These are phyloP conservation scores for Rhinocladiella similis DNA, from an alignment of 2,329 filamentous ascomycete species.

Conservation along the genomic window DNA sequence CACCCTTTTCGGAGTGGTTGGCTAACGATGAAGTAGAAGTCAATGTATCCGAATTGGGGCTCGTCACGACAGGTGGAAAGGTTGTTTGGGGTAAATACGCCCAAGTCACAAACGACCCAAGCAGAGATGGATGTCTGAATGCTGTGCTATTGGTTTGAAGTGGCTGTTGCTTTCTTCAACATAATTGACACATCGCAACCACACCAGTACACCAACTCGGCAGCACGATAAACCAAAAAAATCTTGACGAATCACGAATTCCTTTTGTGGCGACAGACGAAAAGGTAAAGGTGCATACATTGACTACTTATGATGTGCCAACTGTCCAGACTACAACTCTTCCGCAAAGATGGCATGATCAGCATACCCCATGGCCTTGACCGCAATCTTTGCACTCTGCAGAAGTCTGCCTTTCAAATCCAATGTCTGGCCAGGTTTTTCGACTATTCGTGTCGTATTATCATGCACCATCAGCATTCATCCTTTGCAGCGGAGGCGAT, in stretches of 20 bases:
- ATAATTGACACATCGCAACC: neutral
- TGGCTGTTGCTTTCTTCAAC: neutral
- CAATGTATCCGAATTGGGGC: slow-evolving; percentile 86
- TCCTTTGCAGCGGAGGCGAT: neutral
- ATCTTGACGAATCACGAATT: too few relatives aligned
- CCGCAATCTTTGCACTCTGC: slow-evolving; percentile 76
- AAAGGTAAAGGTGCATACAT: too few relatives aligned
- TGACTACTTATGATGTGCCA: neutral
- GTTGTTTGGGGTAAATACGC: slow-evolving; percentile 89
- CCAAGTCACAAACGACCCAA: slow-evolving; percentile 59
- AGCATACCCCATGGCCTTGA: slow-evolving; percentile 44
- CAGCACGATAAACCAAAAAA: too few relatives aligned
- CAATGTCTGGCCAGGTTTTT: slow-evolving; percentile 60
- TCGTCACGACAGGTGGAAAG: slow-evolving; percentile 89
- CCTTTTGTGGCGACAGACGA: too few relatives aligned
- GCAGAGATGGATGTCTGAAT: slow-evolving; percentile 65
- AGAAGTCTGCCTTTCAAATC: slow-evolving; percentile 65
- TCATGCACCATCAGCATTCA: neutral
- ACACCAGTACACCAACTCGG: too few relatives aligned
- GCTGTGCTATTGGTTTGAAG: slow-evolving; percentile 36
- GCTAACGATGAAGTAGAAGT: slow-evolving; percentile 59
- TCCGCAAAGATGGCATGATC: slow-evolving; percentile 35
- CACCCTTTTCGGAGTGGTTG: too few relatives aligned
- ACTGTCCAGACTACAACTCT: slow-evolving; percentile 7
- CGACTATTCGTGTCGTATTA: slow-evolving; percentile 38